Base-by-base conservation (phyloP, 495 filamentous ascomycete genomes). In the Neurospora sublineolata region DNA sequence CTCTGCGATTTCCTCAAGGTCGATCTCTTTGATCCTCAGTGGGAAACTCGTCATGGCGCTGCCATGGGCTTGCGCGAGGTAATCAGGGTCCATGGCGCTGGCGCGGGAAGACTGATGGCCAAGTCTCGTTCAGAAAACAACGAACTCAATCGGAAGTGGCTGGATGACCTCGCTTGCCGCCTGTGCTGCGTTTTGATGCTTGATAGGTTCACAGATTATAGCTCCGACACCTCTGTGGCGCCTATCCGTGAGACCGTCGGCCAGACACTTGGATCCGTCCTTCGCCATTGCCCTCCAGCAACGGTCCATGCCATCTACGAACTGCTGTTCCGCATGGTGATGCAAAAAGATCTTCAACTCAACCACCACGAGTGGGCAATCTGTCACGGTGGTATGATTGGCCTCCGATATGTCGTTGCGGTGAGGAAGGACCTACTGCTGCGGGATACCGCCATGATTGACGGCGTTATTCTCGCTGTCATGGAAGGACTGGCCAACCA, bases 341-440 rank as follows among this genome's bases (percentile, higher is more conserved):
- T 97, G 92, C 93, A 97, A 78, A 88, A 87, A 52, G 93, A 94
- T 71, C 83, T 96, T 23, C 86, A 86, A 11, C 81, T 94, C 9
- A 86, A 89, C 4, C 85, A 85, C 14, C 89, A 89, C 8, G 83
- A 92, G 20, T 99, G 95, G 95, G 92, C 97, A 72, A 92, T 97
- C 33, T 97, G 94, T 77, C 96, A 99, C 80, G 95, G 95, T 72
- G 95, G 96, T 68, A 98, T 98, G 95, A 94, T 97, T 33, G 95
- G 95, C 27, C 82, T 99, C 71, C 85, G 94, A 75, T 99, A 99
- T 76, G 85, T 99, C 67, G 95, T 97, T 39, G 95, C 95, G 4
- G 92, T 98, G 52, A 90, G 95, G 52, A 97, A 93, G 74, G 94
- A 98, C 80, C 81, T 99, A 11, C 86, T 99, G 18, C 84, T 97